These are phyloP conservation scores for Leccinum longicurvipes DNA, from an alignment of 768 basidiomycete genomes.

Conservation along the genomic window DNA sequence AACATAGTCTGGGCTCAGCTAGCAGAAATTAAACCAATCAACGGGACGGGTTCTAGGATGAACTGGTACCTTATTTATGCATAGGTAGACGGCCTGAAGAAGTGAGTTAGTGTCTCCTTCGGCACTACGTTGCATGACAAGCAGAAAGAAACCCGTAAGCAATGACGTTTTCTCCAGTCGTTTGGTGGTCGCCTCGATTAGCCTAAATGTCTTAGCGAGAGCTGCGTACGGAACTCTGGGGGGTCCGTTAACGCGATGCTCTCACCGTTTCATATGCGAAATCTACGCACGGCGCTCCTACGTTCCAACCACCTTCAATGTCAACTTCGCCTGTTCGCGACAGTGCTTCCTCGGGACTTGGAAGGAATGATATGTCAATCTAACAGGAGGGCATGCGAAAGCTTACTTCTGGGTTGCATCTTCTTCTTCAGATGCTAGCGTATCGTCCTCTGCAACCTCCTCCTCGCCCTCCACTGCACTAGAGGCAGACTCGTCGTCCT, in stretches of 20 bases:
- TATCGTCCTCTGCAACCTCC: constrained; percentile 35
- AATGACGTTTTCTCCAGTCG: constrained; percentile 88
- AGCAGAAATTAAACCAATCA: constrained; percentile 1
- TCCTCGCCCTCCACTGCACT: constrained; percentile 40
- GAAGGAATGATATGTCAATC: constrained; percentile 1
- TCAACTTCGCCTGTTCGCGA: constrained; percentile 66
- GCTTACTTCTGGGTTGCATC: constrained; percentile 64
- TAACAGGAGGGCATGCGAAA: neutral
- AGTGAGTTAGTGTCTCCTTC: constrained; percentile 71
- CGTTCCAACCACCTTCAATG: constrained; percentile 78
- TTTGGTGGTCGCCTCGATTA: constrained; percentile 94
- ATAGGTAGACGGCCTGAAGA: constrained; percentile 88
- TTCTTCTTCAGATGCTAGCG: constrained; percentile 42
- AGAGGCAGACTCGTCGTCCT: constrained; percentile 32
- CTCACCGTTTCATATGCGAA: neutral
- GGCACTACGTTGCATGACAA: constrained; percentile 85
- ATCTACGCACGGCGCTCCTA: constrained; percentile 70
- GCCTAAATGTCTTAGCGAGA: constrained; percentile 79
- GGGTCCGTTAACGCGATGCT: neutral
- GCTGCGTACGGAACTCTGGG: constrained; percentile 91
- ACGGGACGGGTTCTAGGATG: neutral
- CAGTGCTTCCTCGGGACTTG: constrained; percentile 68
- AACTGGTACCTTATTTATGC: constrained; percentile 83
- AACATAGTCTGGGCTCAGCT: constrained; percentile 90
- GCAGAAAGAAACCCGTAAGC: constrained; percentile 82